Evolutionary conservation across 225 moss, liverwort and hornwort genomes (phyloP).

Genomic region (Neckera pumila): DNA sequence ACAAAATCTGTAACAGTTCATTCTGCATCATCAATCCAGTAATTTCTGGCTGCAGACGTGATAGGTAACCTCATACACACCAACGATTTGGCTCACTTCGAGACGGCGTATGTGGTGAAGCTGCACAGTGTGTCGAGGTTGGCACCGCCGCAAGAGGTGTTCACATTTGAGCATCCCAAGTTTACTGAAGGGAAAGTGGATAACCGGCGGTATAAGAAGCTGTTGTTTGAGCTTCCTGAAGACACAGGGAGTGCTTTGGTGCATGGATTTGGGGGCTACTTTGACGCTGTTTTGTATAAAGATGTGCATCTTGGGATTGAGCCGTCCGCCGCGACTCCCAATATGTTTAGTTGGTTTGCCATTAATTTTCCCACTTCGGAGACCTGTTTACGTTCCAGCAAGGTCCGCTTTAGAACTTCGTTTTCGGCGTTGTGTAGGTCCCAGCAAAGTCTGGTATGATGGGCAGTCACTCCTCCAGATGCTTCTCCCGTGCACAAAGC

Average conservation of each 20-base stretch:
- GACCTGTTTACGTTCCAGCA: conserved; percentile 67
- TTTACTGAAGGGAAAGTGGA: conserved; percentile 26
- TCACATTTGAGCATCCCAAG: conserved; percentile 84
- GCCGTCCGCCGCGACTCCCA: conserved; percentile 81
- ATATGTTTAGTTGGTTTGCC: conserved; percentile 99
- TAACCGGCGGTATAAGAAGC: conserved; percentile 75
- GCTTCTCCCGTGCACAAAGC: conserved; percentile 80
- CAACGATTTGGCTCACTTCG: conserved; percentile 83
- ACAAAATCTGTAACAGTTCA: too few species aligned
- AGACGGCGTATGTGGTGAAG: conserved; percentile 96
- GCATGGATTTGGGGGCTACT: conserved; percentile 96
- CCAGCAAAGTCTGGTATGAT: conserved; percentile 96
- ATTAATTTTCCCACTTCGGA: conserved; percentile 92
- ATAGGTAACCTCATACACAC: too few species aligned
- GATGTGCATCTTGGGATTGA: conserved; percentile 94
- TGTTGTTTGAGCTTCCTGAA: conserved; percentile 71
- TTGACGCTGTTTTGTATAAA: conserved; percentile 83
- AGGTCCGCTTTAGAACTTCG: conserved; percentile 70
- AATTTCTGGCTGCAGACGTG: too few species aligned
- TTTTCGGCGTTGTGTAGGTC: conserved; percentile 95
- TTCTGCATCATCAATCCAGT: too few species aligned
- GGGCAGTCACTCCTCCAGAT: conserved; percentile 70
- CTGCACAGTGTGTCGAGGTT: conserved; percentile 82
- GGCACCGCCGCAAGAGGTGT: conserved; percentile 88
- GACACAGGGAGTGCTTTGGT: conserved; percentile 92